A percentile compares a stretch with the other conserved stretches of the same genome.
phyloP scores from a whole-genome alignment of 352 stramenopile genomes.

The Pythium volutum region DNA sequence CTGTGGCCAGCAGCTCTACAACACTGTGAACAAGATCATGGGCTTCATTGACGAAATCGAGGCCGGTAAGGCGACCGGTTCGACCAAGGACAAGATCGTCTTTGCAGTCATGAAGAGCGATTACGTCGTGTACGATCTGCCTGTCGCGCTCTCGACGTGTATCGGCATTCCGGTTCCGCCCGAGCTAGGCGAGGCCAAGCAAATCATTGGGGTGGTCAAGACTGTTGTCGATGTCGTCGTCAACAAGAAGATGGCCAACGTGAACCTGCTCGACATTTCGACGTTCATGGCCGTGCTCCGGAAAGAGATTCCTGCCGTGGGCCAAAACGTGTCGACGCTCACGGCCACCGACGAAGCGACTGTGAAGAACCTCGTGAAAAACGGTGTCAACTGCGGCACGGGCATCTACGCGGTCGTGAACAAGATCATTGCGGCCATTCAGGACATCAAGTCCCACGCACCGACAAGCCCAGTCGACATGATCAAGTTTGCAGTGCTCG shows the following conservation, averaged over 20 bases:
- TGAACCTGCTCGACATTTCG: constrained; percentile 16
- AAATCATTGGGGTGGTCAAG: constrained; percentile 35
- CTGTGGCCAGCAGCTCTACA: constrained; percentile 49
- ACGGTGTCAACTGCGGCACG: constrained; percentile 18
- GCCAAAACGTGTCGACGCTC: neutral
- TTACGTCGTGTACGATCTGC: constrained; percentile 44
- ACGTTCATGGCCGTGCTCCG: constrained; percentile 4
- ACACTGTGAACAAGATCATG: constrained; percentile 37
- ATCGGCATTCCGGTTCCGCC: constrained; percentile 31
- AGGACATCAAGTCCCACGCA: constrained; percentile 13
- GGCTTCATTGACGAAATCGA: constrained; percentile 16
- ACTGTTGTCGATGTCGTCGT: constrained; percentile 19
- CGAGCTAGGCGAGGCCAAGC: constrained; percentile 9
- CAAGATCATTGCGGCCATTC: constrained; percentile 18
- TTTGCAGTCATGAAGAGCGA: constrained; percentile 41
- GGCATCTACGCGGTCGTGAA: constrained; percentile 34
- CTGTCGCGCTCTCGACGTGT: constrained; percentile 39
- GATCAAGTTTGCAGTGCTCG: constrained; percentile 36
- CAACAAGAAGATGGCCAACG: neutral
- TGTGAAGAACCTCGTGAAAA: constrained; percentile 14
- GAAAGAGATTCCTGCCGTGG: neutral
- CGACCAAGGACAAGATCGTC: constrained; percentile 34
- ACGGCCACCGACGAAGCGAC: neutral
- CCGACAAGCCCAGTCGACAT: constrained; percentile 12
- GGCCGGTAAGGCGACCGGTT: neutral